These are phyloP conservation scores for Candida manassasensis DNA, from an alignment of 805 yeast genomes.

Conservation along the genomic window DNA sequence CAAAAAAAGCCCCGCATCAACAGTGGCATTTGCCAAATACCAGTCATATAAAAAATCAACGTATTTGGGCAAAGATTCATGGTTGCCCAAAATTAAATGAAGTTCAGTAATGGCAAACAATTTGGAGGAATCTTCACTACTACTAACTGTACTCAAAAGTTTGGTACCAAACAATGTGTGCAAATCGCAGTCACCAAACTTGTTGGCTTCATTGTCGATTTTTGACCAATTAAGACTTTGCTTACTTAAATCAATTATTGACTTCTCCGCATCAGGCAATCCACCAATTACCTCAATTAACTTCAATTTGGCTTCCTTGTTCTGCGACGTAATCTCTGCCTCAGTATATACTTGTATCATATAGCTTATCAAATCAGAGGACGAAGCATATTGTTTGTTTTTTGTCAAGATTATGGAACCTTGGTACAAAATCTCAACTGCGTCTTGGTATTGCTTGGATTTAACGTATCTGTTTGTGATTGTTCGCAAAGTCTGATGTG, in stretches of 20 bases:
- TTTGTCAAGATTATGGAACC: constrained; percentile 66
- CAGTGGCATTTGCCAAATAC: constrained; percentile 20
- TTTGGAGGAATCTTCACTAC: constrained; percentile 21
- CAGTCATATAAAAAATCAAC: constrained; percentile 45
- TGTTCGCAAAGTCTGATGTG: constrained; percentile 91
- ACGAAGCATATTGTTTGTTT: constrained; percentile 73
- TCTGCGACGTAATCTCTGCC: constrained; percentile 36
- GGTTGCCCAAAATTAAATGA: constrained; percentile 64
- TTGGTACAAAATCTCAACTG: constrained; percentile 66
- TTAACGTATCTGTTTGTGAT: constrained; percentile 81
- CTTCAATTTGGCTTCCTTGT: constrained; percentile 40
- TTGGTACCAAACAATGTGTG: constrained; percentile 72
- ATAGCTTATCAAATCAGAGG: constrained; percentile 70
- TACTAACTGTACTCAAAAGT: constrained; percentile 38
- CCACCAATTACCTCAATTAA: constrained; percentile 44
- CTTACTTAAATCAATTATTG: constrained; percentile 61
- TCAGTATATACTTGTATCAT: constrained; percentile 64
- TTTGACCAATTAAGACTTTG: constrained; percentile 68
- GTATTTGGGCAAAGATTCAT: constrained; percentile 40
- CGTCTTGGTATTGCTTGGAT: constrained; percentile 60
- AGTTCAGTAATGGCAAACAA: constrained; percentile 65
- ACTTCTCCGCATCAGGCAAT: constrained; percentile 39
- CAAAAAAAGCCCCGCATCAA: constrained; percentile 35
- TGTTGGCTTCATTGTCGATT: constrained; percentile 33
- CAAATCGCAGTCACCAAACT: constrained; percentile 70